Percentiles rank a stretch among this genome's conserved stretches.
These are phyloP conservation scores for Pythium rhizo-oryzae DNA, from an alignment of 352 stramenopile species.

Conservation along the genomic window DNA sequence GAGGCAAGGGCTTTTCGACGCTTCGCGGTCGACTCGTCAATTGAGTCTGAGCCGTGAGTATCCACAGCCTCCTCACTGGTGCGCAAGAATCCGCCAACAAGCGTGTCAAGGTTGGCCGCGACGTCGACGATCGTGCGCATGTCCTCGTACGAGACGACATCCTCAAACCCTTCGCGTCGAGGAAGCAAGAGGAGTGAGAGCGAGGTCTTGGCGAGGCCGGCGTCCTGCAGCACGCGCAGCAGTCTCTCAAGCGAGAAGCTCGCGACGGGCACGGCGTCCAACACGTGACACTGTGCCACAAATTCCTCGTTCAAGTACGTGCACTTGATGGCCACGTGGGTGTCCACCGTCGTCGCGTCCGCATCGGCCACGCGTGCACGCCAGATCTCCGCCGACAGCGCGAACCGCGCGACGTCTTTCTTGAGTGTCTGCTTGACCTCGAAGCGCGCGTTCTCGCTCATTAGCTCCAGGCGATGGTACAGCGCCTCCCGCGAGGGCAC, in stretches of 20 bases:
- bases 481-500: slow-evolving; percentile 33
- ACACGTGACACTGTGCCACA: slow-evolving; percentile 20
- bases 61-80: too few relatives aligned
- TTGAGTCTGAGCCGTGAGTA: too few relatives aligned
- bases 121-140: slow-evolving; percentile 30
- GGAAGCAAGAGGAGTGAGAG: slow-evolving; percentile 25
- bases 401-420: slow-evolving; percentile 31
- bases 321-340: slow-evolving; percentile 21
- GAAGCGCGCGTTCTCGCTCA: slow-evolving; percentile 40
- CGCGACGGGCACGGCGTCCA: slow-evolving; percentile 34
- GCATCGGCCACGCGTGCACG: not conserved
- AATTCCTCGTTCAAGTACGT: slow-evolving; percentile 41
- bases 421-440: slow-evolving; percentile 41
- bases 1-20: not conserved
- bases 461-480: slow-evolving; percentile 40
- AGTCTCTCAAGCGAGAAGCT: slow-evolving; percentile 8
- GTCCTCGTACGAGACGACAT: not conserved
- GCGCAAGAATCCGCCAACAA: slow-evolving; percentile 9
- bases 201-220: slow-evolving; percentile 26
- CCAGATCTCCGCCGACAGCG: slow-evolving; percentile 38
- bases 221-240: slow-evolving; percentile 22
- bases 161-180: slow-evolving; percentile 1
- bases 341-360: not conserved
- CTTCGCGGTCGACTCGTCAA: not conserved
- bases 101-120: not conserved